phyloP scores from a whole-genome alignment of 345 rosid species.

The Hirschfeldia incana region DNA sequence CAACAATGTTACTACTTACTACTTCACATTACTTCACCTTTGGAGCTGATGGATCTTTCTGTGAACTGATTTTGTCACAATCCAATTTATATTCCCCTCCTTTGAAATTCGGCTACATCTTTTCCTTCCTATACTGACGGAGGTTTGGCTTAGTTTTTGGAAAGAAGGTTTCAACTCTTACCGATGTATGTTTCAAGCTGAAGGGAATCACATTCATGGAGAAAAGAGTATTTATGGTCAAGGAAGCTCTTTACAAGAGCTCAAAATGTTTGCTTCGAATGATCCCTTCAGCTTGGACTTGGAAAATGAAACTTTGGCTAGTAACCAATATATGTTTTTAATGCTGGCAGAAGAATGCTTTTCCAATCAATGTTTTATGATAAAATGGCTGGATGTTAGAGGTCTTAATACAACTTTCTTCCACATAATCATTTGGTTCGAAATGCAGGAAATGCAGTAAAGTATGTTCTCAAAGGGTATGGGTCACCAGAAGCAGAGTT shows the following conservation, averaged over 20 bases:
- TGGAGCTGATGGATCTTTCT: too few relatives aligned
- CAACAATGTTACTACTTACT: too few relatives aligned
- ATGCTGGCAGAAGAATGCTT: background rate
- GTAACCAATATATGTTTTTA: too few relatives aligned
- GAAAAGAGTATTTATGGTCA: background rate
- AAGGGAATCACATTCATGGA: background rate
- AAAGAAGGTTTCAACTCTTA: background rate
- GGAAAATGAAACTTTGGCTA: background rate
- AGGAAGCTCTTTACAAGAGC: background rate
- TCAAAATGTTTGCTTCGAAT: background rate
- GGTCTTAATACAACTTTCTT: background rate
- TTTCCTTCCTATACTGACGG: background rate
- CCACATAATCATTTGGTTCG: background rate
- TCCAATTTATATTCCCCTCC: background rate
- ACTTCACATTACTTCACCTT: too few relatives aligned
- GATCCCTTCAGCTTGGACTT: background rate
- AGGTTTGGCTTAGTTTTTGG: background rate
- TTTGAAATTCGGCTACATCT: background rate
- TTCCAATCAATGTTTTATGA: background rate
- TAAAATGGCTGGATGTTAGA: background rate
- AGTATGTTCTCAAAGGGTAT: background rate
- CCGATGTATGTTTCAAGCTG: background rate
- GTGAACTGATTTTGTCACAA: too few relatives aligned
- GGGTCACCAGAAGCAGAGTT: too few relatives aligned
- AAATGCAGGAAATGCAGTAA: background rate